These are phyloP conservation scores for Begonia loranthoides DNA, from an alignment of 306 rosid species.

Conservation along the genomic window DNA sequence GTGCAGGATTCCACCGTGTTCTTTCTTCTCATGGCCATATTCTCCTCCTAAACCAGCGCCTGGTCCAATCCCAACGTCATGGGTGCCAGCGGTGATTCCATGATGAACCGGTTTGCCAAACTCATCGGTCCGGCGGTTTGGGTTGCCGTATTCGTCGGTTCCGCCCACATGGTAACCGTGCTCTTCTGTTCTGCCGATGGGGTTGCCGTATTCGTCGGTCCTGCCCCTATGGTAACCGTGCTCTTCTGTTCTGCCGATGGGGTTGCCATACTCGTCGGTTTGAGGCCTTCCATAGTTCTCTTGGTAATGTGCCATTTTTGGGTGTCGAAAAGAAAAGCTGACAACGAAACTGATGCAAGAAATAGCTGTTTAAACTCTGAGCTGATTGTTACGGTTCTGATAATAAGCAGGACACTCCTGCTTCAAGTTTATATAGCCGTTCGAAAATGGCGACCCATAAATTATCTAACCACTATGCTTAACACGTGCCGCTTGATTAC, in stretches of 20 bases:
- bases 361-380: neutral
- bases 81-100: neutral
- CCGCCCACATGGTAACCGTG: conserved; percentile 9
- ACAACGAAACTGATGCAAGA: neutral
- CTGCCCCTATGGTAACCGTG: conserved; percentile 9
- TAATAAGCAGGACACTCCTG: neutral
- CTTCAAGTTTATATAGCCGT: too few relatives aligned
- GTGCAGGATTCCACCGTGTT: conserved; percentile 2
- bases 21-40: conserved; percentile 1
- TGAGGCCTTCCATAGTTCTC: conserved; percentile 6
- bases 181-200: conserved; percentile 12
- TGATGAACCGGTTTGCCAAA: conserved; percentile 12
- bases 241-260: conserved; percentile 12
- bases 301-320: conserved; percentile 19
- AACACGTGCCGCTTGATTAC: too few relatives aligned
- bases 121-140: neutral
- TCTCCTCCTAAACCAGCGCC: neutral
- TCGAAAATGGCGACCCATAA: too few relatives aligned
- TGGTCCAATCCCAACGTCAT: neutral
- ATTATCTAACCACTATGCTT: too few relatives aligned
- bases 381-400: neutral
- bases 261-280: conserved; percentile 13
- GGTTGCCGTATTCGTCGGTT: conserved; percentile 3
- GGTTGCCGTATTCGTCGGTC: conserved; percentile 6
- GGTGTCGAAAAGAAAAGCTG: neutral